Conservation (phyloP, 2,329 filamentous ascomycete genomes). For the Aspergillus pseudotamarii region DNA sequence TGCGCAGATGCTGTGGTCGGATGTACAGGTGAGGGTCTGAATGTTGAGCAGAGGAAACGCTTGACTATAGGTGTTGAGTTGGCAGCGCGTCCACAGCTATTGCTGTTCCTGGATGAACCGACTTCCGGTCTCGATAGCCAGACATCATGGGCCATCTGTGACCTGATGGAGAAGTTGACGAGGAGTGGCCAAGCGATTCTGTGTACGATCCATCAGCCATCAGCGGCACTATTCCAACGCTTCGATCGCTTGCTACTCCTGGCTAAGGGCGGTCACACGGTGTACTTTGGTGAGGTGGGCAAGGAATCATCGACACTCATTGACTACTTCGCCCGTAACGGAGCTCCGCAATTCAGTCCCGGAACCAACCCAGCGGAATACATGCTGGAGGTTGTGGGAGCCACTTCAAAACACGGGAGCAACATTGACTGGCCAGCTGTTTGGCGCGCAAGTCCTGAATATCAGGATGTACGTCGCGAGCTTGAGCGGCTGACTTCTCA, state of each 20-base stretch:
- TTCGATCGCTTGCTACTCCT: conserved; percentile 67
- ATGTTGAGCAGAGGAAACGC: conserved; percentile 67
- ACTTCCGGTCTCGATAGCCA: conserved; percentile 89
- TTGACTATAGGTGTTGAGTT: conserved; percentile 91
- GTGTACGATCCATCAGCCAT: conserved; percentile 92
- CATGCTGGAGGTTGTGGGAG: conserved; percentile 31
- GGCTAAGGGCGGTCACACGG: conserved; percentile 63
- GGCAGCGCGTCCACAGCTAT: conserved; percentile 81
- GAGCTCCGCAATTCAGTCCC: conserved; percentile 52
- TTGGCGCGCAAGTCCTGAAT: conserved; percentile 61
- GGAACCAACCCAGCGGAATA: conserved; percentile 69
- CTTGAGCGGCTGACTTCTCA: conserved; percentile 45
- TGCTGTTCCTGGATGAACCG: conserved; percentile 89
- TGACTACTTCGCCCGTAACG: conserved; percentile 66
- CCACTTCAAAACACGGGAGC: conserved; percentile 60
- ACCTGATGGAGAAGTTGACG: conserved; percentile 81
- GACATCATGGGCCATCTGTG: conserved; percentile 85
- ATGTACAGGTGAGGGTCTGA: conserved; percentile 47
- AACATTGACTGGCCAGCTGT: conserved; percentile 55
- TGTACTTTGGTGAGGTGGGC: conserved; percentile 68
- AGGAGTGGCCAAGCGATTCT: conserved; percentile 85
- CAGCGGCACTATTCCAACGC: conserved; percentile 84
- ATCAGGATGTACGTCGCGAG: conserved; percentile 44
- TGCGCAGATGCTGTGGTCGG: conserved; percentile 87
- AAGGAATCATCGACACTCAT: conserved; percentile 56